phyloP scores from a whole-genome alignment of 345 rosid genomes.

The Adansonia digitata region DNA sequence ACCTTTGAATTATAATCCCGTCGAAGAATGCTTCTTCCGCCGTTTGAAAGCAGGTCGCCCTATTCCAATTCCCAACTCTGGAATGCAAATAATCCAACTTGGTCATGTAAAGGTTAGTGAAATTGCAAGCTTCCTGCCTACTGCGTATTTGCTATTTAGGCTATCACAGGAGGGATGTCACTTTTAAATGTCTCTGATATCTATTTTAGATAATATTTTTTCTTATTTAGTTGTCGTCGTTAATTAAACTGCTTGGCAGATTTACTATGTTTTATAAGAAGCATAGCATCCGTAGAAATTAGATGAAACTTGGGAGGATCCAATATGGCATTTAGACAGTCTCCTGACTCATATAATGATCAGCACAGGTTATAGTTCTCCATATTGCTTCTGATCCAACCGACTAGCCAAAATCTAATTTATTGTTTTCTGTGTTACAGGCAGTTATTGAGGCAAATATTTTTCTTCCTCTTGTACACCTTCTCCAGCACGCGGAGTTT shows the following conservation, averaged over 20 bases:
- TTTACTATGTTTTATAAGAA: not conserved
- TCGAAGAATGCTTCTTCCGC: constrained; percentile 98
- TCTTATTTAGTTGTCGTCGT: not conserved
- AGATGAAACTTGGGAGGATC: not conserved
- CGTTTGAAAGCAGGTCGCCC: constrained; percentile 92
- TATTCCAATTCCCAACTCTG: constrained; percentile 84
- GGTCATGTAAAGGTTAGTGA: constrained; percentile 89
- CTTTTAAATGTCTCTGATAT: not conserved
- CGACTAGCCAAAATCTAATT: not conserved
- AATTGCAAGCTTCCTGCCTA: constrained; percentile 5
- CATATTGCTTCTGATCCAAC: not conserved
- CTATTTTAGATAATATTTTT: not conserved
- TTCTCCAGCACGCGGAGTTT: too few species aligned
- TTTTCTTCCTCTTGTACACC: too few species aligned
- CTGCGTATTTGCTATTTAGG: not conserved
- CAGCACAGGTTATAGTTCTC: not conserved
- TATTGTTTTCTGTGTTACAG: too few species aligned
- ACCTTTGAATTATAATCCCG: constrained; percentile 95
- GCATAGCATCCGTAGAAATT: not conserved
- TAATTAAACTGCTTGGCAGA: not conserved
- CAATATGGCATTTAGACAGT: not conserved
- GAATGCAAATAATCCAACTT: constrained; percentile 76
- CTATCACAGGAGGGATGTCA: not conserved
- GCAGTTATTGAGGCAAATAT: too few species aligned
- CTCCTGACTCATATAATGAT: not conserved